Evolutionary conservation across 2,329 filamentous ascomycete species (phyloP).

Genomic region (Podosphaera aphanis): DNA sequence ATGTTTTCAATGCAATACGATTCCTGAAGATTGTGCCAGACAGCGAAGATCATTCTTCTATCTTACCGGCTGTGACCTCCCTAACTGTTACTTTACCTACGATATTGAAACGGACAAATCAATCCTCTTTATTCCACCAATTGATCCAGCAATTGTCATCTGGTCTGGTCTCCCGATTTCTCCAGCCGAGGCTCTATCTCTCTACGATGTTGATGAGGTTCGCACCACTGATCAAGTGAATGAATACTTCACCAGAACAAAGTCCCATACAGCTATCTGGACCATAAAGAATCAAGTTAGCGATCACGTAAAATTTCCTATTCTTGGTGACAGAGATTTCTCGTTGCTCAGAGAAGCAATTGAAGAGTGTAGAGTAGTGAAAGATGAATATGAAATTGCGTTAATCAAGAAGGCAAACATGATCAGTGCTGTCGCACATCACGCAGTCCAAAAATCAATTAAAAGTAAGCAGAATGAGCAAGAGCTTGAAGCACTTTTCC

Average conservation of each 20-base stretch:
- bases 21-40: conserved; percentile 20
- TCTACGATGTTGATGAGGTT: conserved; percentile 66
- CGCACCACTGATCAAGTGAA: conserved; percentile 52
- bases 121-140: conserved; percentile 75
- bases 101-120: conserved; percentile 49
- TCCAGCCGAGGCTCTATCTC: conserved; percentile 45
- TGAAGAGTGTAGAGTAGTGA: conserved; percentile 43
- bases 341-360: conserved; percentile 34
- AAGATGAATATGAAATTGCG: conserved; percentile 52
- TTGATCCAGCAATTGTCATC: conserved; percentile 71
- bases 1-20: neutral
- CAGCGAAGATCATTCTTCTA: conserved; percentile 92
- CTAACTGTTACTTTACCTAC: conserved; percentile 64
- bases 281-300: conserved; percentile 62
- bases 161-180: conserved; percentile 79
- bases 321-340: conserved; percentile 41
- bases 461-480: conserved; percentile 48
- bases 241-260: conserved; percentile 26
- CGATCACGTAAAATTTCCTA: conserved; percentile 44
- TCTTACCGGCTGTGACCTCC: conserved; percentile 58
- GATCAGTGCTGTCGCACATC: conserved; percentile 44
- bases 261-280: conserved; percentile 33
- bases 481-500: conserved; percentile 61
- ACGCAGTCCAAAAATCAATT: conserved; percentile 34
- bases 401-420: conserved; percentile 50